Evolutionary conservation across 1,284 basidiomycete species (phyloP).

Genomic region (Cerioporus squamosus): DNA sequence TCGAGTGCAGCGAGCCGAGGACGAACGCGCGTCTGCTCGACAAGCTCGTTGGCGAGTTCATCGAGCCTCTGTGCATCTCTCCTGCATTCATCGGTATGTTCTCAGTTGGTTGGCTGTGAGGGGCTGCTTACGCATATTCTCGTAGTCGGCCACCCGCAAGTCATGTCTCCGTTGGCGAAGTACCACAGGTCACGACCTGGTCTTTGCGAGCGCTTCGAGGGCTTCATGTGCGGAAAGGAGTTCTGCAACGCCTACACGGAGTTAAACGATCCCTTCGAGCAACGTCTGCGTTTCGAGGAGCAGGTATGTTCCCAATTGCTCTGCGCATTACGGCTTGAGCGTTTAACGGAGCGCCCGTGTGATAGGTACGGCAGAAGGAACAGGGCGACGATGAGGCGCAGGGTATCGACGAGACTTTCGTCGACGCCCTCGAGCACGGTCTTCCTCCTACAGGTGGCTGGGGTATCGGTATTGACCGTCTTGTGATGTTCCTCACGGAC

Average conservation of each 20-base stretch:
- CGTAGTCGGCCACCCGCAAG: slow-evolving; percentile 94
- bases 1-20: slow-evolving; percentile 96
- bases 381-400: slow-evolving; percentile 98
- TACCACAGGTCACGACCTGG: slow-evolving; percentile 93
- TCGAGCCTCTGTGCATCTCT: slow-evolving; percentile 96
- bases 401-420: slow-evolving; percentile 93
- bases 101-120: not conserved
- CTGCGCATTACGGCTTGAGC: not conserved
- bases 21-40: slow-evolving; percentile 96
- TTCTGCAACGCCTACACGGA: slow-evolving; percentile 99
- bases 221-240: slow-evolving; percentile 98
- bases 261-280: slow-evolving; percentile 98
- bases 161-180: slow-evolving; percentile 99
- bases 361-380: slow-evolving; percentile 78
- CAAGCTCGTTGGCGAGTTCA: slow-evolving; percentile 98
- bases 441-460: slow-evolving; percentile 97
- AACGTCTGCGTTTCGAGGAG: slow-evolving; percentile 95
- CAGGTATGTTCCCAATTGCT: slow-evolving; percentile 51
- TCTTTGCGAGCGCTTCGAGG: slow-evolving; percentile 98
- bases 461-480: slow-evolving; percentile 92
- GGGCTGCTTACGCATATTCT: not conserved
- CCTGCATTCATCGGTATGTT: slow-evolving; percentile 90
- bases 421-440: slow-evolving; percentile 97
- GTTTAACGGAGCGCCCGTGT: not conserved
- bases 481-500: slow-evolving; percentile 97